Percentiles rank a stretch among this genome's conserved stretches.
These are phyloP conservation scores for Didymella arachidicola DNA, from an alignment of 2,329 filamentous ascomycete genomes.

Conservation along the genomic window DNA sequence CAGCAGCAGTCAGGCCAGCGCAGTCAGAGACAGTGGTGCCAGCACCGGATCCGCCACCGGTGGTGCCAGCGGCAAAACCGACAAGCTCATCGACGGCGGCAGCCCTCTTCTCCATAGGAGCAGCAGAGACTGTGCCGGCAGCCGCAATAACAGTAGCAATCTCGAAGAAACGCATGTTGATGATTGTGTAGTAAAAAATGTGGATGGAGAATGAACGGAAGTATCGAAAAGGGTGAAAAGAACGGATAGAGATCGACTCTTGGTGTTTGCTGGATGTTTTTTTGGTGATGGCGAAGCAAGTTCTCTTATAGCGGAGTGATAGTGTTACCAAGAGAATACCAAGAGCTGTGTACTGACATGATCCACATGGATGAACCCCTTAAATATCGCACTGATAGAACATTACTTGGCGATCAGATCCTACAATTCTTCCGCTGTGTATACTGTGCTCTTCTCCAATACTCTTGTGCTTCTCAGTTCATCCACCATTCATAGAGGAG, in stretches of 20 bases:
- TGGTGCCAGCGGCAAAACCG: constrained; percentile 62
- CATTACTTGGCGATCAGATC: constrained; percentile 17
- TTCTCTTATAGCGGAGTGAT: constrained; percentile 23
- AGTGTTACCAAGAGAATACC: constrained; percentile 21
- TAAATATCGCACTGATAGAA: constrained; percentile 26
- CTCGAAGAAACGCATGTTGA: constrained; percentile 41
- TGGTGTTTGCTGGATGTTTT: constrained; percentile 14
- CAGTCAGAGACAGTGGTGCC: constrained; percentile 64
- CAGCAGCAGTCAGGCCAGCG: constrained; percentile 60
- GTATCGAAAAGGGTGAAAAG: constrained; percentile 21
- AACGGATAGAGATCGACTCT: constrained; percentile 33
- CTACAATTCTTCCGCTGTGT: constrained; percentile 26
- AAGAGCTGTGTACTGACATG: constrained; percentile 18
- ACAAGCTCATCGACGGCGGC: constrained; percentile 43
- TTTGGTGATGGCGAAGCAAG: not conserved
- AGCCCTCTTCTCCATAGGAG: constrained; percentile 38
- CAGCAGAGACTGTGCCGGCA: constrained; percentile 34
- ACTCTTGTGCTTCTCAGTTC: constrained; percentile 14
- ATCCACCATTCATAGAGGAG: constrained; percentile 34
- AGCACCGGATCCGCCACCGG: constrained; percentile 62
- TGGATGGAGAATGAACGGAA: constrained; percentile 21
- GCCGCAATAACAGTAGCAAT: constrained; percentile 37
- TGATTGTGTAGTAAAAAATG: constrained; percentile 15
- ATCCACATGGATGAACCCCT: constrained; percentile 25
- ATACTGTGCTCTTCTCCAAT: constrained; percentile 14